These are phyloP conservation scores for Rhizomucor pusillus DNA, from an alignment of 371 early-diverging fungal species.

Conservation along the genomic window DNA sequence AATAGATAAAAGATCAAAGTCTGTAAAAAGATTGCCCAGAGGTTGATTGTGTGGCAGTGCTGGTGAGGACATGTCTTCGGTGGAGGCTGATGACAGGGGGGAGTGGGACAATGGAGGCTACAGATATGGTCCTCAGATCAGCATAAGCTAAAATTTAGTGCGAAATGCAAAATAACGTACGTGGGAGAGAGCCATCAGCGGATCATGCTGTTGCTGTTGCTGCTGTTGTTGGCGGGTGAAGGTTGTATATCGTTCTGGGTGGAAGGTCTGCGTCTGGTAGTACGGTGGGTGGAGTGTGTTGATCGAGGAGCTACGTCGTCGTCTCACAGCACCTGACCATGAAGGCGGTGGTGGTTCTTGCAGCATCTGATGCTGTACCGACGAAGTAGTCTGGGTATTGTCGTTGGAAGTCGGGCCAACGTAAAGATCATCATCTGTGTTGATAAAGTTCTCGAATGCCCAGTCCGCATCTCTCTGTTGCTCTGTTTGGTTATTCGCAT, in stretches of 20 bases:
- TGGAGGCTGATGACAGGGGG: neutral
- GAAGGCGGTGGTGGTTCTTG: neutral
- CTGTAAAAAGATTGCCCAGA: neutral
- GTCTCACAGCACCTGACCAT: neutral
- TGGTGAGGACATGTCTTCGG: neutral
- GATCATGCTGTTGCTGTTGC: slow-evolving; percentile 4
- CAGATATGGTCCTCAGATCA: neutral
- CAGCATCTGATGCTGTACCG: neutral
- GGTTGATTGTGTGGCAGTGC: neutral
- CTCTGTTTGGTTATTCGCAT: no score
- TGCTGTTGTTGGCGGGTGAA: neutral
- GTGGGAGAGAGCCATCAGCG: neutral
- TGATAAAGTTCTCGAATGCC: neutral
- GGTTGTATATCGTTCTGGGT: slow-evolving; percentile 1
- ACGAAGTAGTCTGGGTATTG: no score
- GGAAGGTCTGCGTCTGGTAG: neutral
- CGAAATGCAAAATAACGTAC: neutral
- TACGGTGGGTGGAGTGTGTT: slow-evolving; percentile 5
- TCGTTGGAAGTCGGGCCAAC: no score
- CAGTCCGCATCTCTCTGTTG: neutral
- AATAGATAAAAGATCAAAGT: neutral
- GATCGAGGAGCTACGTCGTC: slow-evolving; percentile 12
- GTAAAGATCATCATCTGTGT: neutral
- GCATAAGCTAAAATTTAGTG: neutral
- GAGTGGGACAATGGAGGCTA: neutral